Conservation (phyloP, 257 asterid species). For the Salvia splendens region DNA sequence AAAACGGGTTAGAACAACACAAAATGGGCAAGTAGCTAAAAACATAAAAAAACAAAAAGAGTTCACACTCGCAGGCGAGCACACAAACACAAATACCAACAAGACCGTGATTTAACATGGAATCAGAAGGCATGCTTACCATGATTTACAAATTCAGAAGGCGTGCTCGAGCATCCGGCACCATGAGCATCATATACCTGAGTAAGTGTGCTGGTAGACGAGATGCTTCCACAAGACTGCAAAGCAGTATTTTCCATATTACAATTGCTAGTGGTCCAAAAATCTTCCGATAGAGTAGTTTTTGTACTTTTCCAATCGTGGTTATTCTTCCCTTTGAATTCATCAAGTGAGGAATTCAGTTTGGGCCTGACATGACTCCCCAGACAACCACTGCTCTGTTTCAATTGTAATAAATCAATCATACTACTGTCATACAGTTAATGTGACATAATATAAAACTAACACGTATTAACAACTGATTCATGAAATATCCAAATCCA, state of each 20-base stretch:
- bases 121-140: conserved; percentile 45
- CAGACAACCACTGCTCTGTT: conserved; percentile 96
- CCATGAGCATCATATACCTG: conserved; percentile 55
- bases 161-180: conserved; percentile 47
- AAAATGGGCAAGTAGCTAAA: neutral
- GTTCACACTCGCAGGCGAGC: neutral
- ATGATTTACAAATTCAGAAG: conserved; percentile 71
- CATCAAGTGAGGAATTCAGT: conserved; percentile 46
- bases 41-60: neutral
- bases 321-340: conserved; percentile 41
- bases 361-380: conserved; percentile 60
- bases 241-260: conserved; percentile 56
- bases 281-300: conserved; percentile 52
- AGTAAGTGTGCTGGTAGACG: conserved; percentile 57
- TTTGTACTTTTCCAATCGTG: conserved; percentile 34
- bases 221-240: conserved; percentile 67
- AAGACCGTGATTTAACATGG: neutral
- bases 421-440: neutral
- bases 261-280: conserved; percentile 67
- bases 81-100: neutral
- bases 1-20: neutral
- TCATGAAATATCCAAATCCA: neutral
- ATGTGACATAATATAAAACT: neutral
- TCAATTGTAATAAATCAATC: conserved; percentile 50
- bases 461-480: neutral